Percentiles rank a stretch among this genome's conserved stretches.
These are phyloP conservation scores for Trifolium pratense DNA, from an alignment of 306 rosid genomes.

Conservation along the genomic window DNA sequence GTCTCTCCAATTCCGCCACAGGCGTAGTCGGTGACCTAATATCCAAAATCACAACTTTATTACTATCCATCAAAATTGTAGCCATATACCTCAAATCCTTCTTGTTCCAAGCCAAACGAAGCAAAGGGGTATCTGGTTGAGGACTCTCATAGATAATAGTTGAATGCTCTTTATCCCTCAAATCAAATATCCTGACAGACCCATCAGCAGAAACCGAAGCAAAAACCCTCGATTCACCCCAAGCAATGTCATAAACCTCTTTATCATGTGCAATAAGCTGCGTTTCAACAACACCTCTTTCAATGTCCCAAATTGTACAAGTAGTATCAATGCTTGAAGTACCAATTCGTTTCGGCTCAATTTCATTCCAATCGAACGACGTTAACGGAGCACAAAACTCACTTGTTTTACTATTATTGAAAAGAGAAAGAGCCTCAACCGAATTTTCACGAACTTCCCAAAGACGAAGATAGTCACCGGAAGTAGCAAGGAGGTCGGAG, in stretches of 20 bases:
- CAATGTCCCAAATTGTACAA: constrained; percentile 93
- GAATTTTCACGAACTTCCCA: constrained; percentile 80
- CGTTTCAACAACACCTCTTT: constrained; percentile 77
- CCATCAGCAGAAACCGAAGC: constrained; percentile 96
- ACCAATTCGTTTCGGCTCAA: constrained; percentile 81
- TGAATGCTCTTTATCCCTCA: constrained; percentile 89
- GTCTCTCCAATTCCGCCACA: constrained; percentile 94
- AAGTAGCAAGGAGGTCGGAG: constrained; percentile 80
- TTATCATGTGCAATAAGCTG: constrained; percentile 98
- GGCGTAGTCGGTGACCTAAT: constrained; percentile 88
- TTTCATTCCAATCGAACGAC: constrained; percentile 95
- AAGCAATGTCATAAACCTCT: constrained; percentile 90
- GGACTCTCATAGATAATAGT: constrained; percentile 97
- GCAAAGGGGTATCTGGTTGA: constrained; percentile 87
- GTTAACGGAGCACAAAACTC: constrained; percentile 94
- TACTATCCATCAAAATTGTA: constrained; percentile 85
- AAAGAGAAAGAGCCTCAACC: constrained; percentile 67
- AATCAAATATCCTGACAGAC: constrained; percentile 84
- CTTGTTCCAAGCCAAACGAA: constrained; percentile 95
- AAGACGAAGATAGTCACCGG: constrained; percentile 97
- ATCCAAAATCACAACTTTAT: constrained; percentile 85
- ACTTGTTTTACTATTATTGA: constrained; percentile 83
- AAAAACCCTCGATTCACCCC: constrained; percentile 94
- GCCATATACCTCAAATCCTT: constrained; percentile 97
- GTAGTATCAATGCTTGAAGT: constrained; percentile 97